phyloP scores from a whole-genome alignment of 306 rosid genomes.

The Lupinus albus region DNA sequence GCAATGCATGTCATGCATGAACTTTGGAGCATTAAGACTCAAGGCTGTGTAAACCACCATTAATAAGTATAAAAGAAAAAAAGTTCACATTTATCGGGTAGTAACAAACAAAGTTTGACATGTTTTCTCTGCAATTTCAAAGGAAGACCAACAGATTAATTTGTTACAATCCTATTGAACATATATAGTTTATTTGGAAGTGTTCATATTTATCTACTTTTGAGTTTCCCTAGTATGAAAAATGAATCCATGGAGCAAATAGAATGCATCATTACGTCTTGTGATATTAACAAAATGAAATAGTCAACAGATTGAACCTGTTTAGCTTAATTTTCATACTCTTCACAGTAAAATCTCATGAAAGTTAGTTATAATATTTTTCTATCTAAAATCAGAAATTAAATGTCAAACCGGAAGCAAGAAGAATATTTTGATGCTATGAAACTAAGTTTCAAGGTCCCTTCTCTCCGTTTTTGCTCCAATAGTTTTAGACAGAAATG shows the following conservation, averaged over 20 bases:
- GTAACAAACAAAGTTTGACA: neutral
- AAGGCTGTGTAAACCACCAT: neutral
- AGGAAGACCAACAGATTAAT: neutral
- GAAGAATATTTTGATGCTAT: neutral
- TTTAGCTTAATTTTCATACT: conserved; percentile 17
- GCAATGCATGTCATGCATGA: too few relatives aligned
- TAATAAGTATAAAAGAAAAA: too few relatives aligned
- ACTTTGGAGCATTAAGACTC: neutral
- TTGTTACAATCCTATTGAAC: neutral
- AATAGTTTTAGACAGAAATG: neutral
- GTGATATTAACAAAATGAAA: conserved; percentile 16
- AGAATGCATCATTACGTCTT: conserved; percentile 1
- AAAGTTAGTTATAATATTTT: neutral
- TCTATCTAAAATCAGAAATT: conserved; percentile 3
- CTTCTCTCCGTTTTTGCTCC: too few relatives aligned
- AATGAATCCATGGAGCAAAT: neutral
- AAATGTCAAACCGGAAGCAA: conserved; percentile 24
- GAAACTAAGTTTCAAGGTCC: conserved; percentile 7
- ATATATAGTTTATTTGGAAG: neutral
- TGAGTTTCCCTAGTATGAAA: conserved; percentile 4
- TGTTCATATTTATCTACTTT: neutral
- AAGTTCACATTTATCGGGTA: neutral
- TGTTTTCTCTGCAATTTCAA: neutral
- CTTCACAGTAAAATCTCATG: neutral
- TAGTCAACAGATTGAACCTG: neutral